These are phyloP conservation scores for Scheffersomyces stambukii DNA, from an alignment of 1,139 yeast genomes.

Conservation along the genomic window DNA sequence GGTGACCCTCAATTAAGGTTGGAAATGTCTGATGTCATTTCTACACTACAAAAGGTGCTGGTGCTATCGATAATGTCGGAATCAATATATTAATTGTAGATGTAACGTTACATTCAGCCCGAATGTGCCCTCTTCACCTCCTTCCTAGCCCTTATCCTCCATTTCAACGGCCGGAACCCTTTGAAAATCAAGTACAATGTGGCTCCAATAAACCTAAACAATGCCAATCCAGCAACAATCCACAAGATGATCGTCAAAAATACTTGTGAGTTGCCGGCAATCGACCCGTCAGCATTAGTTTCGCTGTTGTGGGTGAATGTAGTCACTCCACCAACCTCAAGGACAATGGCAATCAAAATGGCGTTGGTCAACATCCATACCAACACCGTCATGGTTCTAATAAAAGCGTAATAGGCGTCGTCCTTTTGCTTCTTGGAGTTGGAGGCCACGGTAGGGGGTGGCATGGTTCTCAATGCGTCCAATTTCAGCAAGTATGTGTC, in stretches of 20 bases:
- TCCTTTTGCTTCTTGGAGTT: slow-evolving; percentile 25
- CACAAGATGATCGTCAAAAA: slow-evolving; percentile 46
- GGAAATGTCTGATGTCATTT: no score
- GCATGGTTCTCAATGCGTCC: slow-evolving; percentile 37
- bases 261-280: slow-evolving; percentile 33
- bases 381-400: slow-evolving; percentile 44
- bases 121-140: slow-evolving; percentile 9
- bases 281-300: slow-evolving; percentile 23
- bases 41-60: no score
- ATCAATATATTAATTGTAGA: no score
- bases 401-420: slow-evolving; percentile 41
- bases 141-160: slow-evolving; percentile 30
- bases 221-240: slow-evolving; percentile 47
- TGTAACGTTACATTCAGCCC: no score
- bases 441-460: slow-evolving; percentile 18
- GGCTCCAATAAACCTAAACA: slow-evolving; percentile 40
- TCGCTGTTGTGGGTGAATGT: slow-evolving; percentile 18
- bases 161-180: slow-evolving; percentile 37
- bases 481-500: slow-evolving; percentile 51
- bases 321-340: slow-evolving; percentile 39
- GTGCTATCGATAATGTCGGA: no score
- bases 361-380: slow-evolving; percentile 46
- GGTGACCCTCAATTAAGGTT: no score
- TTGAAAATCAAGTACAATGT: slow-evolving; percentile 33
- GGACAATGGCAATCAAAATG: slow-evolving; percentile 38